Percentiles rank a stretch among this genome's conserved stretches.
phyloP scores from a whole-genome alignment of 208 protist genomes.

The Trypanosoma conorhini region DNA sequence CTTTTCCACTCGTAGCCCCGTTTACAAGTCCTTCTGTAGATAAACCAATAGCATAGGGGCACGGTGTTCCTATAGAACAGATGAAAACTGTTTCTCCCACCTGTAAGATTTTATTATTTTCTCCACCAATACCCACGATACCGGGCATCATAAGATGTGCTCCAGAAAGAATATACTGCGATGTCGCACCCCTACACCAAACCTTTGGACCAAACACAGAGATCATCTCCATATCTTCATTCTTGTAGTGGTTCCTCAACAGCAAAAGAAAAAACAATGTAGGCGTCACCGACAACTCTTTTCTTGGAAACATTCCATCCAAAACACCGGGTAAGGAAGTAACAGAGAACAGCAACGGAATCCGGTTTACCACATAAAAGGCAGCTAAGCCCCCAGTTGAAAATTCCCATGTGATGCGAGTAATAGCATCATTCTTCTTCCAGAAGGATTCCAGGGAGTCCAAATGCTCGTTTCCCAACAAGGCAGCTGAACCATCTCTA shows the following conservation, averaged over 20 bases:
- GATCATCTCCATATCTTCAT: conserved; percentile 9
- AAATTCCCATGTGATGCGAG: conserved; percentile 44
- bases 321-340: conserved; percentile 41
- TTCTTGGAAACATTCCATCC: conserved; percentile 19
- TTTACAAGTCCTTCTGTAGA: conserved; percentile 40
- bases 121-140: conserved; percentile 28
- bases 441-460: conserved; percentile 50
- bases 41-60: conserved; percentile 70
- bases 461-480: conserved; percentile 41
- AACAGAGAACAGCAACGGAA: conserved; percentile 55
- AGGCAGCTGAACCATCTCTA: conserved; percentile 31
- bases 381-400: conserved; percentile 35
- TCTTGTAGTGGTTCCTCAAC: conserved; percentile 26
- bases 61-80: conserved; percentile 35
- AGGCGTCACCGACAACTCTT: conserved; percentile 31
- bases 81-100: conserved; percentile 33
- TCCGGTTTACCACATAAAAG: conserved; percentile 53
- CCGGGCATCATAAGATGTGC: conserved; percentile 87
- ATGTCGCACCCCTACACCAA: conserved; percentile 59
- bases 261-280: conserved; percentile 72
- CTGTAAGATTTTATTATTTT: conserved; percentile 7
- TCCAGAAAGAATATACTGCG: conserved; percentile 60
- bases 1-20: conserved; percentile 34
- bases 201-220: conserved; percentile 28
- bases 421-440: conserved; percentile 48